These are phyloP conservation scores for Olyra latifolia DNA, from an alignment of 176 grass and related monocot genomes.

Conservation along the genomic window DNA sequence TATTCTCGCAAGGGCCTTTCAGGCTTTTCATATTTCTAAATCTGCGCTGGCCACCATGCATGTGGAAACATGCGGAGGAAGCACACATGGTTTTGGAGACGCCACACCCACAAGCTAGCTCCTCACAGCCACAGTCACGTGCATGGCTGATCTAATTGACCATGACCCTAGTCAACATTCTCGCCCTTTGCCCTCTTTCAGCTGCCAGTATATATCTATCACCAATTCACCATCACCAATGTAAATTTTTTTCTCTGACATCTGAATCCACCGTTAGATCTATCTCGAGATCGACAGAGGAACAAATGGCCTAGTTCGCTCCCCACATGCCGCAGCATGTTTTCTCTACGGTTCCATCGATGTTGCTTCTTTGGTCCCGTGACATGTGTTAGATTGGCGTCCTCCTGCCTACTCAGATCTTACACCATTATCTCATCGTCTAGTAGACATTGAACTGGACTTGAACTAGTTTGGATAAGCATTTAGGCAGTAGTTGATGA, in stretches of 20 bases:
- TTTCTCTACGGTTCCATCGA: neutral
- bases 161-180: conserved; percentile 28
- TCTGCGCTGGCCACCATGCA: neutral
- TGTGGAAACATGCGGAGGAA: conserved; percentile 27
- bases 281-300: neutral
- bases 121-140: neutral
- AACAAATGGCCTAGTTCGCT: neutral
- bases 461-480: no score
- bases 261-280: neutral
- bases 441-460: no score
- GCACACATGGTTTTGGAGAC: conserved; percentile 28
- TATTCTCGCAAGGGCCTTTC: neutral
- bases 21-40: neutral
- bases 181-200: neutral
- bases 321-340: neutral
- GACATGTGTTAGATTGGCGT: no score
- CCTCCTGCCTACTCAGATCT: no score
- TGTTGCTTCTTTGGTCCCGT: no score
- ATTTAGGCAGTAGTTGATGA: no score
- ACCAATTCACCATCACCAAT: no score
- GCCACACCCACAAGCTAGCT: neutral
- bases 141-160: neutral
- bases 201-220: neutral
- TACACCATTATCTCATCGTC: no score
- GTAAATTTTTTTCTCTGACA: neutral